Evolutionary conservation across 2,329 filamentous ascomycete species (phyloP).

Genomic region (Zopfia rhizophila): DNA sequence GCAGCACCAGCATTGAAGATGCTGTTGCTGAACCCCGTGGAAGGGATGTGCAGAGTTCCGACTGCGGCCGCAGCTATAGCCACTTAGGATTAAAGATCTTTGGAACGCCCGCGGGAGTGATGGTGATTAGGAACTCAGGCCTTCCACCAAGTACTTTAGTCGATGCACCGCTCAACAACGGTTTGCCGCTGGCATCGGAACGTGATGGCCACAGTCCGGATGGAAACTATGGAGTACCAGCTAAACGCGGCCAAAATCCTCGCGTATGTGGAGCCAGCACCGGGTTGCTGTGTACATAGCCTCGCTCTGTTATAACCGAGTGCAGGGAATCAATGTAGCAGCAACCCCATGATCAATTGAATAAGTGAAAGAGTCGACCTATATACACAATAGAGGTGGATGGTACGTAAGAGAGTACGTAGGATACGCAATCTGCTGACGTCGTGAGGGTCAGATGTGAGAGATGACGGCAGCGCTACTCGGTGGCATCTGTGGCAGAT

Average conservation of each 20-base stretch:
- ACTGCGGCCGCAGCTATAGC: constrained; percentile 69
- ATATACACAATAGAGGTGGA: too few species aligned
- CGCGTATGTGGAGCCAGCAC: constrained; percentile 40
- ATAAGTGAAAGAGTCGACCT: too few species aligned
- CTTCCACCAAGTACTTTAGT: constrained; percentile 51
- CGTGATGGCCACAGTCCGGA: too few species aligned
- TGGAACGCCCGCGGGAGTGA: constrained; percentile 75
- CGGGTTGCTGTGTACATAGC: constrained; percentile 48
- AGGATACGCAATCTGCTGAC: too few species aligned
- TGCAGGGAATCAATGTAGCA: too few species aligned
- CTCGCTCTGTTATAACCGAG: too few species aligned
- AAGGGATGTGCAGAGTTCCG: constrained; percentile 71
- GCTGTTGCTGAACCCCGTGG: constrained; percentile 68
- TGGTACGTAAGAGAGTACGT: too few species aligned
- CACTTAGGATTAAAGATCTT: constrained; percentile 71
- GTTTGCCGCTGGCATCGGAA: too few species aligned
- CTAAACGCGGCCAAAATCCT: constrained; percentile 42
- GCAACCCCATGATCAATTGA: too few species aligned
- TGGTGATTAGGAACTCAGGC: constrained; percentile 63
- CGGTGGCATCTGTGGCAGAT: constrained; percentile 40
- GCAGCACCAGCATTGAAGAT: constrained; percentile 72
- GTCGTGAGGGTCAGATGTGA: too few species aligned
- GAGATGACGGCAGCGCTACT: too few species aligned
- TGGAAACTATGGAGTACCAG: constrained; percentile 36
- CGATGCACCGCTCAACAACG: background rate